Evolutionary conservation across 257 asterid genomes (phyloP), one percentile per base, ranked within the genome.

Genomic region (Salvia rosmarinus): DNA sequence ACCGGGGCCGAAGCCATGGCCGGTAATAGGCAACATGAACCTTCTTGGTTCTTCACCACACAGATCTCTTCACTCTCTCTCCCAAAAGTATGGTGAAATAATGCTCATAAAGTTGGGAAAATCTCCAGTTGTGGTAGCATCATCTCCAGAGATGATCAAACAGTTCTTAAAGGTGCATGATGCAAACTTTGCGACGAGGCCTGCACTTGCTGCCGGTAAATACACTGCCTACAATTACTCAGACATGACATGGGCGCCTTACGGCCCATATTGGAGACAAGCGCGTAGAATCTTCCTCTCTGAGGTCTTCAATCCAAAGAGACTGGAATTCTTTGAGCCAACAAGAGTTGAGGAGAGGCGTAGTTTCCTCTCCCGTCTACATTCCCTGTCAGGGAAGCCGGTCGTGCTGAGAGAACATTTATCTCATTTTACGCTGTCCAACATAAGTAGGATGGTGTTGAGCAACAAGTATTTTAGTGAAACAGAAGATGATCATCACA

Each of bases 141-240:
- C 89, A 8, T 84, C 86, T 1, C 82, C 89, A 11, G 68, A 75
- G 37, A 84, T 82, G 87, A 85, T 87, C 42, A 70, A 80, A 67
- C 82, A 77, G 67, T 75, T 85, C 47, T 14, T 80, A 5, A 78
- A 51, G 52, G 32, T 52, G 14, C 84, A 85, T 9, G 87, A 85
- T 35, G 40, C 79, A 0, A 68, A 56, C 2, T 80, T 85, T 14
- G 81, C 82, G 55, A 69, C 81, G 2, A 55, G 87, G 58, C 87
- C 86, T 8, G 13, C 70, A 0, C 80, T 72, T 3, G 85, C 87
- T 0, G 78, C 81, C 13, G 87, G 85, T 0, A 75, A 78, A 34
- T 64, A 78, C 67, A 76, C 60, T 0, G 3, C 25, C 68, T 82
- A 66, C 72, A 67, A 82, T 32, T 75, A 68, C 78, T 67, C 63